phyloP scores from a whole-genome alignment of 768 basidiomycete genomes.

The Lentinula guzmanii region DNA sequence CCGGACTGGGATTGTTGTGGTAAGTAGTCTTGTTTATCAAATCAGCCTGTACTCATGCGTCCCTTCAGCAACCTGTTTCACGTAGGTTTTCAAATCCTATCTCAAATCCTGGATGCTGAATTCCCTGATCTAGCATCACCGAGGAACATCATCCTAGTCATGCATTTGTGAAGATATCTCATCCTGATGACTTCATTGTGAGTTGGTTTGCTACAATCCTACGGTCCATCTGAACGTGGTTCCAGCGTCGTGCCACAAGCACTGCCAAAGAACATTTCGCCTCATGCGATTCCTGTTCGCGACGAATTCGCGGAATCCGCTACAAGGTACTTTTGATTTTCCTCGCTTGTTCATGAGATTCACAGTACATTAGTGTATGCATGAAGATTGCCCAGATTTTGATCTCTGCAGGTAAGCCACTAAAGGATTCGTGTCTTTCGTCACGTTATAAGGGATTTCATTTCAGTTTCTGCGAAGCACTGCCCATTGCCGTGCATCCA shows the following conservation, averaged over 20 bases:
- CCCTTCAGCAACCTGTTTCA: conserved; percentile 46
- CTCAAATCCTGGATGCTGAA: background rate
- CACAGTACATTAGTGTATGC: conserved; percentile 56
- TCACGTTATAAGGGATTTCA: background rate
- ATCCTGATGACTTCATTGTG: conserved; percentile 53
- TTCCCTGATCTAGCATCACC: conserved; percentile 41
- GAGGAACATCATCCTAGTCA: conserved; percentile 72
- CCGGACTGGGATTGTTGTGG: conserved; percentile 82
- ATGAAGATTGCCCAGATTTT: conserved; percentile 69
- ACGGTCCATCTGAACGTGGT: background rate
- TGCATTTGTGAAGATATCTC: conserved; percentile 59
- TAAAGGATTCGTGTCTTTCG: background rate
- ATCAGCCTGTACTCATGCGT: background rate
- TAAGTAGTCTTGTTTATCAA: background rate
- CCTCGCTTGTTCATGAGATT: background rate
- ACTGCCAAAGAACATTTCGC: conserved; percentile 41
- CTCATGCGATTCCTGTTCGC: conserved; percentile 56
- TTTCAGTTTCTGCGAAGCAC: conserved; percentile 57
- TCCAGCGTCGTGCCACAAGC: conserved; percentile 16
- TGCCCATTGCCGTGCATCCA: conserved; percentile 74
- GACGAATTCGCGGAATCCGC: conserved; percentile 53
- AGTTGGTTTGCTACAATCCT: conserved; percentile 13
- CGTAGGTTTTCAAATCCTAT: conserved; percentile 31
- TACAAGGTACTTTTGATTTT: conserved; percentile 50
- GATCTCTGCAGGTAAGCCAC: conserved; percentile 59